phyloP scores from a whole-genome alignment of 192 early-diverging fungal species.

The Dispira parvispora region DNA sequence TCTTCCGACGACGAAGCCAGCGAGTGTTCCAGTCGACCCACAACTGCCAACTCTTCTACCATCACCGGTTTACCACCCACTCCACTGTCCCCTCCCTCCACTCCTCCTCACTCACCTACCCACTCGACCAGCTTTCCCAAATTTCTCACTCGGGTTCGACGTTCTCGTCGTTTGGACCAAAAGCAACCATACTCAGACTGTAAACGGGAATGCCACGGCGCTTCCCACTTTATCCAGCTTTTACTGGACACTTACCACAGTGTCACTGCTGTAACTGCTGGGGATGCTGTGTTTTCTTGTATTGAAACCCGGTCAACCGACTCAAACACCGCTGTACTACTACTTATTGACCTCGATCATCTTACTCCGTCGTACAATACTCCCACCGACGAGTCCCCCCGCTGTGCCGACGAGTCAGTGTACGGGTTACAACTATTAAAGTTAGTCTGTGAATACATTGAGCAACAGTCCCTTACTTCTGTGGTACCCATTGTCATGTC shows the following conservation, averaged over 20 bases:
- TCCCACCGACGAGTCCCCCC: conserved; percentile 20
- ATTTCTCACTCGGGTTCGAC: neutral
- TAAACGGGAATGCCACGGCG: conserved; percentile 4
- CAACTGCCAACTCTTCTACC: neutral
- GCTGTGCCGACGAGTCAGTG: conserved; percentile 13
- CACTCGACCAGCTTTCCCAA: neutral
- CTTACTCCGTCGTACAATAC: neutral
- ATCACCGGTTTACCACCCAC: neutral
- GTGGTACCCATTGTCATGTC: conserved; percentile 25
- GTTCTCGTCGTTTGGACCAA: neutral
- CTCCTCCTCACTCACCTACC: neutral
- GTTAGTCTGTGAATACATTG: conserved; percentile 16
- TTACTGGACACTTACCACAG: conserved; percentile 30
- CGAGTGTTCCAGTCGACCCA: conserved; percentile 2
- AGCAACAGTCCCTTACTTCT: conserved; percentile 3
- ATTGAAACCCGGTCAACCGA: conserved; percentile 25
- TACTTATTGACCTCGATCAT: conserved; percentile 26
- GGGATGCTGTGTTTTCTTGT: conserved; percentile 28
- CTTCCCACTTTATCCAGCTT: conserved; percentile 25
- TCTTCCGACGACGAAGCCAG: neutral
- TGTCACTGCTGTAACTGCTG: conserved; percentile 29
- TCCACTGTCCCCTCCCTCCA: conserved; percentile 3
- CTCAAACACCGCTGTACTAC: conserved; percentile 17
- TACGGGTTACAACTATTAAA: conserved; percentile 19
- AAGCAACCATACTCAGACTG: neutral